These are phyloP conservation scores for Arthromyces matolae DNA, from an alignment of 768 basidiomycete species.

Conservation along the genomic window DNA sequence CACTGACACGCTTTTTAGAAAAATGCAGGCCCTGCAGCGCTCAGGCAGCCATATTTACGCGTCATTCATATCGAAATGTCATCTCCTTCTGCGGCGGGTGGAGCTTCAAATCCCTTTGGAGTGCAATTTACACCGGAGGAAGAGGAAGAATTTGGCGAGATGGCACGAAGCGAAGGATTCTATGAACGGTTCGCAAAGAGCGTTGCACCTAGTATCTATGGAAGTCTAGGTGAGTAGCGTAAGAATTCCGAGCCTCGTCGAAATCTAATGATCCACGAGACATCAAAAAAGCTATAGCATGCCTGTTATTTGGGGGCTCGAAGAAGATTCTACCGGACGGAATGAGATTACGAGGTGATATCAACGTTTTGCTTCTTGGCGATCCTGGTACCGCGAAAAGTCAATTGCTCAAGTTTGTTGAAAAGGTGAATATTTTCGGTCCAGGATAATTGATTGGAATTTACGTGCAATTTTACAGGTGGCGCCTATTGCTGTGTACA, in stretches of 20 bases:
- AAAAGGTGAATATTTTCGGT: slow-evolving; percentile 56
- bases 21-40: slow-evolving; percentile 78
- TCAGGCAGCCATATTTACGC: slow-evolving; percentile 92
- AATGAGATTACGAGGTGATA: slow-evolving; percentile 94
- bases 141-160: slow-evolving; percentile 92
- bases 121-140: slow-evolving; percentile 90
- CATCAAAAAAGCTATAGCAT: slow-evolving; percentile 96
- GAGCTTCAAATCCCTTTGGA: slow-evolving; percentile 81
- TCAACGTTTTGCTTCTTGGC: slow-evolving; percentile 93
- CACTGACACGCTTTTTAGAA: slow-evolving; percentile 41
- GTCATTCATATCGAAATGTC: slow-evolving; percentile 90
- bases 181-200: slow-evolving; percentile 93
- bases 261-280: slow-evolving; percentile 44
- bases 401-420: slow-evolving; percentile 97
- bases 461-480: slow-evolving; percentile 46
- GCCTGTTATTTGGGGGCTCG: slow-evolving; percentile 94
- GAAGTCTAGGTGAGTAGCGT: slow-evolving; percentile 83
- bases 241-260: no score
- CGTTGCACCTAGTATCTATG: slow-evolving; percentile 96
- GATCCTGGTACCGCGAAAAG: slow-evolving; percentile 99
- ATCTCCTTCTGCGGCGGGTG: slow-evolving; percentile 64
- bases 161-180: slow-evolving; percentile 84
- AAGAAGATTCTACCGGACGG: slow-evolving; percentile 97
- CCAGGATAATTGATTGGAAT: not conserved
- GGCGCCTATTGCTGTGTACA: slow-evolving; percentile 96